These are phyloP conservation scores for Puccinia horiana DNA, from an alignment of 1,284 basidiomycete species.

Conservation along the genomic window DNA sequence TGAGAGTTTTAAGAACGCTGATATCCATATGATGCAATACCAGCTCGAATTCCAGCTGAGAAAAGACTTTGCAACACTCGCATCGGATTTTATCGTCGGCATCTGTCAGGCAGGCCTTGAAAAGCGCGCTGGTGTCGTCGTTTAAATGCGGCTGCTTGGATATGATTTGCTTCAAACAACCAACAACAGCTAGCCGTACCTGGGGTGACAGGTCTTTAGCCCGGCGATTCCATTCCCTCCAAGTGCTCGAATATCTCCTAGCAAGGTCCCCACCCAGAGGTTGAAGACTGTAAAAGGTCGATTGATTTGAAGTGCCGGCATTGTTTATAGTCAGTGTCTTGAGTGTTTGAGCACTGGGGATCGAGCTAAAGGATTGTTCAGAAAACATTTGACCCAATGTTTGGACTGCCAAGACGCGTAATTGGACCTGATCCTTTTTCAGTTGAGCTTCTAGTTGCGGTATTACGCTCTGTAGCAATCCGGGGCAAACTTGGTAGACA, in stretches of 20 bases:
- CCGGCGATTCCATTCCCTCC: slow-evolving; percentile 80
- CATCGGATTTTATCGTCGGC: slow-evolving; percentile 88
- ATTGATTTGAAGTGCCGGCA: slow-evolving; percentile 52
- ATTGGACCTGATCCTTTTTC: slow-evolving; percentile 70
- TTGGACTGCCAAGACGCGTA: slow-evolving; percentile 77
- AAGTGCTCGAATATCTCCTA: slow-evolving; percentile 77
- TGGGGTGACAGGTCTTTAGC: slow-evolving; percentile 73
- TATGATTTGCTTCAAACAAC: slow-evolving; percentile 69
- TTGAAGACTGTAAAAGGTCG: slow-evolving; percentile 55
- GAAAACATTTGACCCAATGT: slow-evolving; percentile 88
- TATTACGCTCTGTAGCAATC: slow-evolving; percentile 81
- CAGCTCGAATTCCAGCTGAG: slow-evolving; percentile 84
- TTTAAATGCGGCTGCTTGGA: slow-evolving; percentile 70
- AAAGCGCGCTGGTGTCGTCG: slow-evolving; percentile 70
- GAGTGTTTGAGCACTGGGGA: slow-evolving; percentile 61
- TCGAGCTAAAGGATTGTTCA: slow-evolving; percentile 18
- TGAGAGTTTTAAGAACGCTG: slow-evolving; percentile 68
- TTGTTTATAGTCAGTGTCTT: slow-evolving; percentile 7
- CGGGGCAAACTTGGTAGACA: slow-evolving; percentile 77
- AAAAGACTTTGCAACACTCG: slow-evolving; percentile 78
- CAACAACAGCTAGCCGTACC: slow-evolving; percentile 78
- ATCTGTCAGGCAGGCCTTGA: slow-evolving; percentile 74
- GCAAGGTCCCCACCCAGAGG: slow-evolving; percentile 64
- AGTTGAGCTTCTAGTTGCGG: slow-evolving; percentile 91
- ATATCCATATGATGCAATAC: slow-evolving; percentile 77